These are phyloP conservation scores for Begonia fuchsioides DNA, from an alignment of 306 rosid genomes.

Conservation along the genomic window DNA sequence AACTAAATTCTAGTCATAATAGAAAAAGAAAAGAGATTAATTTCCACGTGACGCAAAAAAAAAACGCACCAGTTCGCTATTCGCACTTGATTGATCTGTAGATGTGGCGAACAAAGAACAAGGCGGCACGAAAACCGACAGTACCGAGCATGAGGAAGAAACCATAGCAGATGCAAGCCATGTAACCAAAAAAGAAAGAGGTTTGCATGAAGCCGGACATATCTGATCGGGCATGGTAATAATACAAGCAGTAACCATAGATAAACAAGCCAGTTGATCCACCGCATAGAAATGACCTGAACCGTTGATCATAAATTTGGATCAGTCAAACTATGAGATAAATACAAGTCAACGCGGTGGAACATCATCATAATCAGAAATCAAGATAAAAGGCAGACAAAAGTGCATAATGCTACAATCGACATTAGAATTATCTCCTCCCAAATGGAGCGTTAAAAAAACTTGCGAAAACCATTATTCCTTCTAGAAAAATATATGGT, in stretches of 20 bases:
- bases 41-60: too few relatives aligned
- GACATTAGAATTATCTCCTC: too few relatives aligned
- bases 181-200: slow-evolving; percentile 96
- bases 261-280: slow-evolving; percentile 97
- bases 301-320: slow-evolving; percentile 8
- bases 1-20: too few relatives aligned
- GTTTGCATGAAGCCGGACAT: slow-evolving; percentile 98
- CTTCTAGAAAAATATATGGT: too few relatives aligned
- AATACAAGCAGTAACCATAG: slow-evolving; percentile 91
- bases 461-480: too few relatives aligned
- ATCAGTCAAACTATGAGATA: slow-evolving; percentile 1
- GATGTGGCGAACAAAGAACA: slow-evolving; percentile 87
- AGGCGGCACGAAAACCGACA: slow-evolving; percentile 80
- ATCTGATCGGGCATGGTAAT: slow-evolving; percentile 82
- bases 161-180: slow-evolving; percentile 98
- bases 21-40: too few relatives aligned
- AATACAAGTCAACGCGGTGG: too few relatives aligned
- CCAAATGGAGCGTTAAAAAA: too few relatives aligned
- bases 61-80: slow-evolving; percentile 16
- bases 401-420: too few relatives aligned
- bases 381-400: too few relatives aligned
- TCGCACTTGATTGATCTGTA: slow-evolving; percentile 98
- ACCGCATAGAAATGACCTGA: slow-evolving; percentile 88
- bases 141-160: slow-evolving; percentile 96
- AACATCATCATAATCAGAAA: too few relatives aligned